Percentiles rank a stretch among this genome's conserved stretches.
Conservation (phyloP, 768 basidiomycete species). For the Trametes cubensis region DNA sequence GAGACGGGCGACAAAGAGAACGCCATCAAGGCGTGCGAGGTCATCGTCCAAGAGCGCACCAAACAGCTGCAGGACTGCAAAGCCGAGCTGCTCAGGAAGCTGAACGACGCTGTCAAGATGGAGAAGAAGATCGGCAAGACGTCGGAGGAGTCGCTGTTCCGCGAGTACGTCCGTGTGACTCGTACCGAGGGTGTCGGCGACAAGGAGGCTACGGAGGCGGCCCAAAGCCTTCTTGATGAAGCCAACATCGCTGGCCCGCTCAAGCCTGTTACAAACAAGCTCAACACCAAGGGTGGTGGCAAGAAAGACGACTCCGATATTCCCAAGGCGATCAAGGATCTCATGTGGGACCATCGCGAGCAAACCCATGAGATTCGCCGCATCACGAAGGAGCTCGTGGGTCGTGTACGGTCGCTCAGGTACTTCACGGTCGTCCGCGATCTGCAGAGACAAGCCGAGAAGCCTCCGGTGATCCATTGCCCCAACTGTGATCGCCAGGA, state of each 20-base stretch:
- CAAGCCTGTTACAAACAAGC: constrained; percentile 21
- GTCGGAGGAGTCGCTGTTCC: constrained; percentile 76
- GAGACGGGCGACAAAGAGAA: constrained; percentile 66
- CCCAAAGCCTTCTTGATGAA: constrained; percentile 60
- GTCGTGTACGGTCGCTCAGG: constrained; percentile 85
- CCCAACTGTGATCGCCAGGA: constrained; percentile 58
- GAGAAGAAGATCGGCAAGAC: constrained; percentile 69
- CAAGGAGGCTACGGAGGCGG: constrained; percentile 68
- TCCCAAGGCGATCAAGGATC: constrained; percentile 59
- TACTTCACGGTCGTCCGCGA: constrained; percentile 93
- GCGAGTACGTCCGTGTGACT: constrained; percentile 71
- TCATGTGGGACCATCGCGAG: constrained; percentile 82
- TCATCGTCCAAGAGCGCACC: constrained; percentile 82
- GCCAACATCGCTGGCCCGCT: constrained; percentile 50
- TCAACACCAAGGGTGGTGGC: constrained; percentile 23
- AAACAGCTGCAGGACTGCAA: constrained; percentile 81
- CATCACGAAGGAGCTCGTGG: constrained; percentile 85
- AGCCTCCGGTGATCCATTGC: constrained; percentile 61
- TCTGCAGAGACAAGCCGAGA: constrained; percentile 73
- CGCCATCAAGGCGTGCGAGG: constrained; percentile 91
- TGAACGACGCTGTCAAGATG: constrained; percentile 65
- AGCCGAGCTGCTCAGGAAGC: constrained; percentile 64
- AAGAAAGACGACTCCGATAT: constrained; percentile 59
- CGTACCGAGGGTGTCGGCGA: constrained; percentile 77
- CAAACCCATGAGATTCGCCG: constrained; percentile 84